Base-by-base conservation (phyloP, 1,284 basidiomycete species). In the Tilletia setariae region DNA sequence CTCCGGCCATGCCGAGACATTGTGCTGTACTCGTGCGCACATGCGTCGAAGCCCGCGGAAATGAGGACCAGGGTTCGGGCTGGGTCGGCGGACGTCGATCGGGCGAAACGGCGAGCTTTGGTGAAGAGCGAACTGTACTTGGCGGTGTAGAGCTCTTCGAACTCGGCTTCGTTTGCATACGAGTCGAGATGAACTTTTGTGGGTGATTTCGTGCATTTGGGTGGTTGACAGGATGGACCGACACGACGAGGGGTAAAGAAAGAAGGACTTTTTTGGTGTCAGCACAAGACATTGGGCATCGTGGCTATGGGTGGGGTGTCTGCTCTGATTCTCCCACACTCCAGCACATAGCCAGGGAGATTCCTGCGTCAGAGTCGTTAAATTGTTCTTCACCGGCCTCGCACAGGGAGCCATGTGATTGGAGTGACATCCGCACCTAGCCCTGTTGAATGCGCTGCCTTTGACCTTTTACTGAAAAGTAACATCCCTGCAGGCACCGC, bases 1-100 rank as follows among this genome's bases (percentile, higher is more conserved):
- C 90, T 90, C n/a, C 93, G 89, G 62, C 89, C 87, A 82, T 98
- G 95, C 8, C 95, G 86, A 59, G 92, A 93, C 95, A 98, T 98
- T 6, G 89, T 90, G 2, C 88, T 85, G 73, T 91, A 90, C 80
- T 98, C 94, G 82, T 97, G 92, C 77, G 94, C 90, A 70, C 90
- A 92, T 0, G 94, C 94, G 76, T 98, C 95, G 83, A 98, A 94
- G 1, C 95, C 95, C 71, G 84, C 83, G 43, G 84, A 77, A 62
- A 84, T 68, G n/a, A 78, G 66, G 1, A 98, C 85, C 4, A 97
- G 82, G 0, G 90, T 90, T 75, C 90, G 89, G n/a, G 89, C 86
- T 0, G 88, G 87, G 0, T 86, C 83, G 0, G 89, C 89, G 0
- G 86, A 86, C 0, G 91, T 93, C 49, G 84, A 84, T 19, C 87